phyloP scores from a whole-genome alignment of 345 rosid species.

The Eucalyptus cloeziana region DNA sequence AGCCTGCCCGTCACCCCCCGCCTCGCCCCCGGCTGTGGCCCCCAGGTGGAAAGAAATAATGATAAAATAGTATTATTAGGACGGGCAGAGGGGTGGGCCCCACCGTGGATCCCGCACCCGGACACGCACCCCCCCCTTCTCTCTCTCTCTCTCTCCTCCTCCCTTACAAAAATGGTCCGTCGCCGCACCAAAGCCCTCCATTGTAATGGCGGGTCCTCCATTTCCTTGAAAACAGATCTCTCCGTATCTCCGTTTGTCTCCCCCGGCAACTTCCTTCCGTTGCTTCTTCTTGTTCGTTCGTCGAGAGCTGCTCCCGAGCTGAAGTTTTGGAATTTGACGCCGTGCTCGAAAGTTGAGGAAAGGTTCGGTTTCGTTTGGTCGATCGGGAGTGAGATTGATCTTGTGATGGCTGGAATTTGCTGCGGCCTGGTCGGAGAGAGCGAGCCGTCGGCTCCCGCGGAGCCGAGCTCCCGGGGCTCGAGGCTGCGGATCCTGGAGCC shows the following conservation, averaged over 20 bases:
- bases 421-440: conserved; percentile 64
- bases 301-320: background rate
- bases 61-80: background rate
- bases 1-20: conserved; percentile 37
- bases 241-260: background rate
- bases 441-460: conserved; percentile 40
- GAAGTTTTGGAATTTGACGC: background rate
- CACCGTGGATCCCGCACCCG: background rate
- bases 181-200: background rate
- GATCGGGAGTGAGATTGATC: background rate
- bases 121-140: background rate
- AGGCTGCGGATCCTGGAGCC: conserved; percentile 52
- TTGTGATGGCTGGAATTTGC: conserved; percentile 66
- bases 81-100: background rate
- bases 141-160: background rate
- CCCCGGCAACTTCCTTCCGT: background rate
- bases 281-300: background rate
- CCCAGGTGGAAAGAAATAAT: conserved; percentile 22
- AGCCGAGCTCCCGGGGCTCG: conserved; percentile 34
- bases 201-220: conserved; percentile 7
- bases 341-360: background rate
- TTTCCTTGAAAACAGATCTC: background rate
- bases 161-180: background rate
- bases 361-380: background rate
- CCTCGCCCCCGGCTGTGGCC: conserved; percentile 20